Base-by-base conservation (phyloP, 495 filamentous ascomycete species). In the Trichoderma virens region DNA sequence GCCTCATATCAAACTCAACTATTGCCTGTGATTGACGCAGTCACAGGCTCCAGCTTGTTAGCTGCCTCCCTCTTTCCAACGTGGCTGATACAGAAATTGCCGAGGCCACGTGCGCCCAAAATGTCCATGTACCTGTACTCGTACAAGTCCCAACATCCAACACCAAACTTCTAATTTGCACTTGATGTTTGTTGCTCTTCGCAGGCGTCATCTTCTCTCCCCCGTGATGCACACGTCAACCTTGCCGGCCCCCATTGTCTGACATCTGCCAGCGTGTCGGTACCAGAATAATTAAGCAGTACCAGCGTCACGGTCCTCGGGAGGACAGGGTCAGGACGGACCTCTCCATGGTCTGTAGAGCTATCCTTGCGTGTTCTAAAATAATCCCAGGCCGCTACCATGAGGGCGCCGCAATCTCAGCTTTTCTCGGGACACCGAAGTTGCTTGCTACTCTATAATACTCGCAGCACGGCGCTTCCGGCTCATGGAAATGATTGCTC, bases 381-480 rank as follows among this genome's bases (percentile, higher is more conserved):
- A 28, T 56, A 30, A 30, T 45, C 41, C 41, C 41, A 45, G 51
- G 23, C 51, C 51, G 51, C 27, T 30, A n/a, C 51, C 9, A 56
- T 56, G 23, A 56, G 51, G 51, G 51, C 51, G 51, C 51, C 25
- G 51, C 51, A 56, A 56, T 56, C 23, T 56, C 51, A 28, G 23
- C 20, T 14, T 56, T 16, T 14, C 23, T 14, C 51, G 51, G 43
- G n/a, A 11, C 28, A 14, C 51, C 51, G 25, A 56, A 30, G 25
- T 16, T 30, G 25, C 25, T 56, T 27, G 43, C 32, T 35, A 5
- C 11, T 35, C 32, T 11, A 35, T 5, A 11, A 35, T 35, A 5
- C 32, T 5, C 0, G 16, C 2, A 28, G 25, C 27, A 56, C 51
- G 51, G 51, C 51, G 25, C 16, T 56, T 56, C 51, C 51, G 23